Evolutionary conservation across 495 filamentous ascomycete species (phyloP), one percentile per base, ranked within the genome.

Genomic region (Choiromyces venosus): DNA sequence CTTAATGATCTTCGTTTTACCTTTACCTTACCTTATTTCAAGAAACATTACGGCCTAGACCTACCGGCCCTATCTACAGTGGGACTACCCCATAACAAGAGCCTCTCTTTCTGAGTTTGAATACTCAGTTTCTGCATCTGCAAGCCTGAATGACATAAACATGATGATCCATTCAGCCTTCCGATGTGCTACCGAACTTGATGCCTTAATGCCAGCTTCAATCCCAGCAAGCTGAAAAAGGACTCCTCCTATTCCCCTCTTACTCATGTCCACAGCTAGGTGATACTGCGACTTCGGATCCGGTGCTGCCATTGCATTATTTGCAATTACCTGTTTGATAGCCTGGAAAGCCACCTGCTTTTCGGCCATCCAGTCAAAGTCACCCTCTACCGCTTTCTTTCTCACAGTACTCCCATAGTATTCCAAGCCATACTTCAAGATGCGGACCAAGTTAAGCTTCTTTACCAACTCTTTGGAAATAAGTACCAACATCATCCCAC

Each of bases 71-170:
- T n/a, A n/a, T n/a, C n/a, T n/a, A n/a, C n/a, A n/a, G n/a, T n/a
- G n/a, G n/a, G n/a, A n/a, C n/a, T n/a, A n/a, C n/a, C n/a, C n/a
- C n/a, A n/a, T n/a, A n/a, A n/a, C n/a, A n/a, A n/a, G n/a, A n/a
- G n/a, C n/a, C n/a, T n/a, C n/a, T n/a, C n/a, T n/a, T n/a, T n/a
- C n/a, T n/a, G n/a, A n/a, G n/a, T n/a, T n/a, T n/a, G n/a, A n/a
- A n/a, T n/a, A n/a, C n/a, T n/a, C n/a, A n/a, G n/a, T 46, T 6
- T 46, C 42, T 7, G 6, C 19, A 46, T 46, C 42, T 2, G 42
- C 42, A 0, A 46, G 16, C 18, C 6, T 21, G n/a, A 46, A 46
- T 18, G 73, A 71, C n/a, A 75, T 66, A 66, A 39, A 71, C 39
- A 66, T 69, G 4, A 73, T 42, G 0, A 73, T 40, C 9, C 65